Conservation (phyloP, 2,329 filamentous ascomycete species). For the Kalmusia sp. region DNA sequence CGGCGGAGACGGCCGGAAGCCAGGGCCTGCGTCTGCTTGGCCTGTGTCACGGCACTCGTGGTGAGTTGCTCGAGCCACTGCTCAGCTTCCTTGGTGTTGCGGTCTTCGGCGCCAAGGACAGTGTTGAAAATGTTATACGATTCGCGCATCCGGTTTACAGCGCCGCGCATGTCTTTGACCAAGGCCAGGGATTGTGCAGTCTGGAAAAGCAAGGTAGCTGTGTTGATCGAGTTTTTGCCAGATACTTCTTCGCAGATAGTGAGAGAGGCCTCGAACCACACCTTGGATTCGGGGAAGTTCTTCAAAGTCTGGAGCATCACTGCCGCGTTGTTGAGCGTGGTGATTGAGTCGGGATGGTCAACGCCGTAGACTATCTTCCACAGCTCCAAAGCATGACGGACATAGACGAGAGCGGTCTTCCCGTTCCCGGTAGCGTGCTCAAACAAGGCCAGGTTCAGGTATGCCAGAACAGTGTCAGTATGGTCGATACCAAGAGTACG, state of each 20-base stretch:
- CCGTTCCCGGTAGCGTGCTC: constrained; percentile 93
- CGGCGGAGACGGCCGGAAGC: constrained; percentile 75
- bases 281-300: constrained; percentile 89
- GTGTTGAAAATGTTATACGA: constrained; percentile 94
- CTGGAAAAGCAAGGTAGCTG: constrained; percentile 95
- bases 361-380: constrained; percentile 97
- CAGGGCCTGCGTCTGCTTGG: constrained; percentile 89
- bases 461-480: constrained; percentile 90
- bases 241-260: constrained; percentile 88
- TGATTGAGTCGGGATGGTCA: constrained; percentile 96
- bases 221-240: constrained; percentile 88
- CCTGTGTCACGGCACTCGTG: constrained; percentile 91
- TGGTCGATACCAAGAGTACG: constrained; percentile 93
- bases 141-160: constrained; percentile 92
- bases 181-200: constrained; percentile 92
- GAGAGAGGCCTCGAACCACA: constrained; percentile 96
- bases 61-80: constrained; percentile 96
- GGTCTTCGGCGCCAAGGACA: constrained; percentile 86
- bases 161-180: constrained; percentile 92
- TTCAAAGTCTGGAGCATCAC: constrained; percentile 98
- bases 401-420: constrained; percentile 82
- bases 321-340: constrained; percentile 96
- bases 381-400: constrained; percentile 89
- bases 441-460: constrained; percentile 94
- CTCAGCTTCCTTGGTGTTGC: constrained; percentile 98